Percentiles rank a stretch among this genome's conserved stretches.
phyloP scores from a whole-genome alignment of 257 asterid species.

The Salvia splendens region DNA sequence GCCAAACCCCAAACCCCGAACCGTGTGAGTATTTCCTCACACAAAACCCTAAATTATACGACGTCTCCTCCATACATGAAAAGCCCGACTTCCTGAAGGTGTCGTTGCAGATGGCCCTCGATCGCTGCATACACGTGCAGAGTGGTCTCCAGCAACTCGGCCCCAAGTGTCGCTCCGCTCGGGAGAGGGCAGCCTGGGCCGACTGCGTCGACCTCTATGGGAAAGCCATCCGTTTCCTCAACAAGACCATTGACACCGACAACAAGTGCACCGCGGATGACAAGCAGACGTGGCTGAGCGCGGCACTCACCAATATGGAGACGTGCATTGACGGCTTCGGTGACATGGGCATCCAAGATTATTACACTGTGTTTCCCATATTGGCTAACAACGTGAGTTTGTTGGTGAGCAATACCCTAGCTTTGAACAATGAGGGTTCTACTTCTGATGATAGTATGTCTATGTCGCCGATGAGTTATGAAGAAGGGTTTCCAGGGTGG shows the following conservation, averaged over 20 bases:
- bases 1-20: conserved; percentile 70
- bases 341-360: conserved; percentile 52
- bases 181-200: conserved; percentile 78
- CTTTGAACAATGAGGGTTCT: conserved; percentile 47
- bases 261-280: conserved; percentile 42
- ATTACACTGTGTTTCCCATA: conserved; percentile 35
- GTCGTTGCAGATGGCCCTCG: conserved; percentile 59
- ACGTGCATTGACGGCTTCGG: conserved; percentile 65
- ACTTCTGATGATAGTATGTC: neutral
- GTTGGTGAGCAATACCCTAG: conserved; percentile 63
- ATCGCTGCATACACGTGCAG: conserved; percentile 56
- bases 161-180: conserved; percentile 46
- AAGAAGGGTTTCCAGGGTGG: conserved; percentile 69
- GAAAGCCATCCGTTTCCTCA: conserved; percentile 41
- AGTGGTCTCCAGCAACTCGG: conserved; percentile 46
- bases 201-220: conserved; percentile 77
- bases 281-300: conserved; percentile 77
- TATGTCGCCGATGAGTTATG: neutral
- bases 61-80: conserved; percentile 36
- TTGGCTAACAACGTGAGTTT: conserved; percentile 56
- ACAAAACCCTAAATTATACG: conserved; percentile 48
- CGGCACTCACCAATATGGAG: conserved; percentile 69
- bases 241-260: conserved; percentile 52
- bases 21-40: conserved; percentile 14
- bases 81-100: conserved; percentile 62